Conservation (phyloP, 2,329 filamentous ascomycete genomes). For the Trichoderma sp. region DNA sequence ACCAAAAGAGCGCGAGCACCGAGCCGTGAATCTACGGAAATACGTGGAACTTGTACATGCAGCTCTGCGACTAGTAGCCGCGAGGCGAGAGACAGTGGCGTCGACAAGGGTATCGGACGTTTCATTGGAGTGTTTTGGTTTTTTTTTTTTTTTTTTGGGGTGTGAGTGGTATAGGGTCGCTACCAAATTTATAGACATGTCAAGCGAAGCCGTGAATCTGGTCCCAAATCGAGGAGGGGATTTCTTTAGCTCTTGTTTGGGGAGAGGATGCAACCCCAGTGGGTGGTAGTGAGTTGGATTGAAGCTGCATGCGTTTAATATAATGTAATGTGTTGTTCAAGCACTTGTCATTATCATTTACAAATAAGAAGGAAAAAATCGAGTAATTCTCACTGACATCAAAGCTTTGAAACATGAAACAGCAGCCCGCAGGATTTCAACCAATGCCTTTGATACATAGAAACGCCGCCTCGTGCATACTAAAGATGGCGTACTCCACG, state of each 20-base stretch:
- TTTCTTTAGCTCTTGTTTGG: neutral
- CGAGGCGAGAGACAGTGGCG: neutral
- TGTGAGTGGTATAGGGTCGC: neutral
- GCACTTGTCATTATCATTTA: neutral
- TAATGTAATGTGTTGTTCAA: too few species aligned
- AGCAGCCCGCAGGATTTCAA: neutral
- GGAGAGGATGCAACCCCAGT: neutral
- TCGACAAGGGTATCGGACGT: conserved; percentile 23
- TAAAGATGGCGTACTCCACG: neutral
- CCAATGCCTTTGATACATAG: conserved; percentile 1
- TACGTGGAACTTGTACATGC: neutral
- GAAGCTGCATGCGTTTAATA: too few species aligned
- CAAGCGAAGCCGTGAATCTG: neutral
- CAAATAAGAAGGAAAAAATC: neutral
- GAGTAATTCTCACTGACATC: neutral
- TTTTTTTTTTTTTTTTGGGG: too few species aligned
- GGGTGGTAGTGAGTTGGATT: neutral
- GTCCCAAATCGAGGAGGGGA: neutral
- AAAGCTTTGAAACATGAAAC: neutral
- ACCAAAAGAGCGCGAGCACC: neutral
- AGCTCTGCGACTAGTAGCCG: neutral
- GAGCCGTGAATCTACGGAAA: neutral
- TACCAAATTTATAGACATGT: neutral
- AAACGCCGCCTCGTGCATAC: neutral
- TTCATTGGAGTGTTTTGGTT: conserved; percentile 10